phyloP scores from a whole-genome alignment of 768 basidiomycete genomes.

The Boletellus sp. region DNA sequence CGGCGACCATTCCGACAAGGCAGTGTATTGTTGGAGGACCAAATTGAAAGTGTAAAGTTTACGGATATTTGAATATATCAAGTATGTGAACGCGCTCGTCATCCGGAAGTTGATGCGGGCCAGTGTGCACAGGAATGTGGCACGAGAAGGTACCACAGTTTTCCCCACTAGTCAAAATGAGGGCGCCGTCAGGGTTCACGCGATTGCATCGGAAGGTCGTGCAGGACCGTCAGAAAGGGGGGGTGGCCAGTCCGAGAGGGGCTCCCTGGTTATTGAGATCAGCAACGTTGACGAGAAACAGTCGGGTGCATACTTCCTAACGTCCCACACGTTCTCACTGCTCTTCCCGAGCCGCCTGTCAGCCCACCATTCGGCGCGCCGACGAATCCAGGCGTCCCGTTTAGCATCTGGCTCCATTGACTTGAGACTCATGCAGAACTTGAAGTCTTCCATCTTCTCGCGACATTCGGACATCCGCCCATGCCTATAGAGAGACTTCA shows the following conservation, averaged over 20 bases:
- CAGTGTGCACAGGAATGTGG: background rate
- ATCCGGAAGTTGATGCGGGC: background rate
- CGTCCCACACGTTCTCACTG: conserved; percentile 94
- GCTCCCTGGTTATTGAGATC: conserved; percentile 16
- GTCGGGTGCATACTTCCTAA: conserved; percentile 64
- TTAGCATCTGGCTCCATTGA: conserved; percentile 71
- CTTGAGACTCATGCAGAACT: conserved; percentile 88
- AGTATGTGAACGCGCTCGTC: background rate
- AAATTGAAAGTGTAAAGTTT: background rate
- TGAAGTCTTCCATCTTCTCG: conserved; percentile 85
- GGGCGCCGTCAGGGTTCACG: conserved; percentile 4
- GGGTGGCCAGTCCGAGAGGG: conserved; percentile 28
- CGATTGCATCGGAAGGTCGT: conserved; percentile 22
- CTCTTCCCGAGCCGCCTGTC: conserved; percentile 66
- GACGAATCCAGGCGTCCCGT: conserved; percentile 78
- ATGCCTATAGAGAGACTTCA: conserved; percentile 83
- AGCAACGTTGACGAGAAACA: background rate
- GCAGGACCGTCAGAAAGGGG: conserved; percentile 17
- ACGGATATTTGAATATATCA: background rate
- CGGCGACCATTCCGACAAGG: background rate
- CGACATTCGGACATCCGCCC: conserved; percentile 71
- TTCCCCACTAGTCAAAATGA: background rate
- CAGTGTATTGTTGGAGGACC: background rate
- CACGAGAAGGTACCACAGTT: background rate
- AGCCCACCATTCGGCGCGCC: conserved; percentile 96